Evolutionary conservation across 148 eudicot species (phyloP).

Genomic region (Camellia japonica): DNA sequence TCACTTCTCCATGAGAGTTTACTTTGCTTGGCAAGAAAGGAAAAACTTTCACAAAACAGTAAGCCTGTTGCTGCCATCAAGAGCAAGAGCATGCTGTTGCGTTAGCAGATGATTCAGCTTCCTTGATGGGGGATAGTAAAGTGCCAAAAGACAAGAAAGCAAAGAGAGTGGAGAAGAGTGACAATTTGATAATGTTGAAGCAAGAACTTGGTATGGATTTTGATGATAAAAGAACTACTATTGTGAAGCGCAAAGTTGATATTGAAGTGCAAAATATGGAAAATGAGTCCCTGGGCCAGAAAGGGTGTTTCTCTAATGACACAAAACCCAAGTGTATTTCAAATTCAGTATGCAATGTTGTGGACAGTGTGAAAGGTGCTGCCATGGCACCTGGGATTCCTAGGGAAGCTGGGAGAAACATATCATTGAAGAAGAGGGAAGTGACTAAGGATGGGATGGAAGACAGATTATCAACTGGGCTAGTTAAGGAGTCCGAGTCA

Average conservation of each 20-base stretch:
- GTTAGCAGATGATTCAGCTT: conserved; percentile 19
- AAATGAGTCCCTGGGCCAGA: conserved; percentile 9
- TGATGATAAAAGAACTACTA: conserved; percentile 13
- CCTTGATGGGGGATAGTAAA: conserved; percentile 18
- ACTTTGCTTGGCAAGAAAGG: conserved; percentile 28
- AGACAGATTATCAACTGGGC: conserved; percentile 24
- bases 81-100: conserved; percentile 18
- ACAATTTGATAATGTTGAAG: conserved; percentile 19
- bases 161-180: conserved; percentile 16
- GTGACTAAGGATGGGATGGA: conserved; percentile 21
- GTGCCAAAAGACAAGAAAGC: conserved; percentile 27
- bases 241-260: conserved; percentile 7
- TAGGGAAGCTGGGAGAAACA: conserved; percentile 21
- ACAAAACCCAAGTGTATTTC: conserved; percentile 18
- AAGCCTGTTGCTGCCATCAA: conserved; percentile 13
- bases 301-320: conserved; percentile 14
- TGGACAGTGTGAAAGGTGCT: conserved; percentile 15
- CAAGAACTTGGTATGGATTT: conserved; percentile 10
- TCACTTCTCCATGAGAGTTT: conserved; percentile 49
- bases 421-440: conserved; percentile 25
- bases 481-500: conserved; percentile 24
- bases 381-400: conserved; percentile 12
- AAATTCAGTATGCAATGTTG: conserved; percentile 8
- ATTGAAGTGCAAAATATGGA: conserved; percentile 18
- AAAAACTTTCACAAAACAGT: conserved; percentile 13